Conservation (phyloP, 2,329 filamentous ascomycete genomes). For the Hypoxylon sp. region DNA sequence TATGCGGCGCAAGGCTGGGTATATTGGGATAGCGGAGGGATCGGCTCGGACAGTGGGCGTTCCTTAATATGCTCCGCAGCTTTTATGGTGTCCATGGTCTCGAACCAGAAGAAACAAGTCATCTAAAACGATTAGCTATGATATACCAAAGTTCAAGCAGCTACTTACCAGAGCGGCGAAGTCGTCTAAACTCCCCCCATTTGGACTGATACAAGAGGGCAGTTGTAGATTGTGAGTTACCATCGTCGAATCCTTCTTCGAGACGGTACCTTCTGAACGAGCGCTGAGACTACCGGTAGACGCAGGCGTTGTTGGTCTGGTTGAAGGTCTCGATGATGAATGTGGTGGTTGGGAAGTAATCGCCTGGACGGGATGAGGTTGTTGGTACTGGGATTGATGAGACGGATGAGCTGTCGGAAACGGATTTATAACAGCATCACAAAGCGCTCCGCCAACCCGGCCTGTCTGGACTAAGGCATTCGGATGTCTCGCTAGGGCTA, state of each 20-base stretch:
- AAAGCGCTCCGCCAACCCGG: conserved; percentile 53
- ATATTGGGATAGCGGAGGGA: conserved; percentile 72
- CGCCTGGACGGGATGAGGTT: conserved; percentile 31
- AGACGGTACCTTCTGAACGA: conserved; percentile 54
- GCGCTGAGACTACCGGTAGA: conserved; percentile 51
- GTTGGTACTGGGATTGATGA: conserved; percentile 47
- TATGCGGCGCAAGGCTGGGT: conserved; percentile 85
- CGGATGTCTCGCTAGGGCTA: conserved; percentile 59
- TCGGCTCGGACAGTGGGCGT: conserved; percentile 56
- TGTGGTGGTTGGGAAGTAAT: conserved; percentile 44
- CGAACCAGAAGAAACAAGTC: conserved; percentile 98
- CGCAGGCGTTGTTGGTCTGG: conserved; percentile 58
- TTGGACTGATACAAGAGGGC: conserved; percentile 80
- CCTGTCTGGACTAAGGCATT: conserved; percentile 54
- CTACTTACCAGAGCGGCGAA: conserved; percentile 82
- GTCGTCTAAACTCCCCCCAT: conserved; percentile 82
- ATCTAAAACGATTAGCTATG: conserved; percentile 69
- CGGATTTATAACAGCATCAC: conserved; percentile 53
- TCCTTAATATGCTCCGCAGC: conserved; percentile 75
- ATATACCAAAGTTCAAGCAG: conserved; percentile 13
- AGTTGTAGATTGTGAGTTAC: conserved; percentile 76
- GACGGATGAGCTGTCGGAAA: conserved; percentile 44
- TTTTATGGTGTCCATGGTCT: conserved; percentile 84
- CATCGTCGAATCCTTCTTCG: conserved; percentile 61
- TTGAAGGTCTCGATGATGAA: conserved; percentile 54